These are phyloP conservation scores for Fistulinella cinereoalba DNA, from an alignment of 1,284 basidiomycete genomes.

Conservation along the genomic window DNA sequence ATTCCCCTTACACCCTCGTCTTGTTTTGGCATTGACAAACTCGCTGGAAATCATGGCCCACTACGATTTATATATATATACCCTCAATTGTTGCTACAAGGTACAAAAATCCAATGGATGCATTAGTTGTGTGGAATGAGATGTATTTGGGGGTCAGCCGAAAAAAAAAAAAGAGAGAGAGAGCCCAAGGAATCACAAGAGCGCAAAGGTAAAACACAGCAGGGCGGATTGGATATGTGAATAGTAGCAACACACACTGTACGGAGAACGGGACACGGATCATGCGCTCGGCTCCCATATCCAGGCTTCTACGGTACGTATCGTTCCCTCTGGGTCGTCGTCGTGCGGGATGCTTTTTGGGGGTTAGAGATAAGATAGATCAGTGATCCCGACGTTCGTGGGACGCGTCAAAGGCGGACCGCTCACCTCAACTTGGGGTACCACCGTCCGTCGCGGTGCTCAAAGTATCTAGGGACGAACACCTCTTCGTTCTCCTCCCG, in stretches of 20 bases:
- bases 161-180: too few relatives aligned
- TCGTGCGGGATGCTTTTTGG: constrained; percentile 66
- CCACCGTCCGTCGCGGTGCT: constrained; percentile 74
- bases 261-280: too few relatives aligned
- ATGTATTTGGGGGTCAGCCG: too few relatives aligned
- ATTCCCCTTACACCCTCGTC: constrained; percentile 1
- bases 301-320: constrained; percentile 55
- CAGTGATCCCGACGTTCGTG: neutral
- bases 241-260: too few relatives aligned
- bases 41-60: constrained; percentile 27
- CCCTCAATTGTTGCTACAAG: constrained; percentile 42
- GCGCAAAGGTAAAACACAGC: too few relatives aligned
- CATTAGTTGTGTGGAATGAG: constrained; percentile 39
- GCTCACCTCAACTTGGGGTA: constrained; percentile 73
- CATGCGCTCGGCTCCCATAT: too few relatives aligned
- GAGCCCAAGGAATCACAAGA: too few relatives aligned
- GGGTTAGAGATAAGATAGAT: neutral
- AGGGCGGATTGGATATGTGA: too few relatives aligned
- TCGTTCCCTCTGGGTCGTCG: constrained; percentile 53
- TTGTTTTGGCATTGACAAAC: constrained; percentile 12
- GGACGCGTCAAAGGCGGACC: neutral
- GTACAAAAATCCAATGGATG: constrained; percentile 43
- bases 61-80: constrained; percentile 40
- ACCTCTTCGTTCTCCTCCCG: constrained; percentile 74
- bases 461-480: constrained; percentile 79